phyloP scores from a whole-genome alignment of 176 grass and related monocot species.

The Carex littledalei region DNA sequence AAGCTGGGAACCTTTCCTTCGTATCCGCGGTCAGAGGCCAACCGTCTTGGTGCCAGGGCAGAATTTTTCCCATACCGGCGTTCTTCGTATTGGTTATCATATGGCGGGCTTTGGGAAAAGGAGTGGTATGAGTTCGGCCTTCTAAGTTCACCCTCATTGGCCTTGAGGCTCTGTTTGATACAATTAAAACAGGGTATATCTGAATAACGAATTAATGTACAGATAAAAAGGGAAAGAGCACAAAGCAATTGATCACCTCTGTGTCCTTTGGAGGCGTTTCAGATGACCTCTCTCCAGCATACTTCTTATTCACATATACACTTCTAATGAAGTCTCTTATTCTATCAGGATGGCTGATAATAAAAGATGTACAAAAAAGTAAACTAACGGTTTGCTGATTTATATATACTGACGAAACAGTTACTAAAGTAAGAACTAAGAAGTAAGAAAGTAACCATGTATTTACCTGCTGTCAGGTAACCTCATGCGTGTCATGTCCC shows the following conservation, averaged over 20 bases:
- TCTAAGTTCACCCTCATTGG: slow-evolving; percentile 45
- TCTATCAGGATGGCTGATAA: slow-evolving; percentile 75
- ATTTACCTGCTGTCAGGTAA: slow-evolving; percentile 79
- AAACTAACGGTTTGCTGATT: neutral
- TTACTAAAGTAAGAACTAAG: neutral
- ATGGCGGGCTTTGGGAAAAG: slow-evolving; percentile 95
- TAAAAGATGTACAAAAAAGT: slow-evolving; percentile 17
- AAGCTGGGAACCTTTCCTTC: slow-evolving; percentile 60
- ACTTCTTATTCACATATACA: slow-evolving; percentile 98
- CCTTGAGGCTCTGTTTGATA: slow-evolving; percentile 51
- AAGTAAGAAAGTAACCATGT: slow-evolving; percentile 1
- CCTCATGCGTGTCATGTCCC: slow-evolving; percentile 95
- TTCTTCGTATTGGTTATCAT: slow-evolving; percentile 96
- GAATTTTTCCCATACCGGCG: slow-evolving; percentile 85
- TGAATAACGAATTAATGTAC: neutral
- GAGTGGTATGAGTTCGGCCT: slow-evolving; percentile 91
- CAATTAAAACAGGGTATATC: slow-evolving; percentile 9
- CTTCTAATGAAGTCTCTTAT: slow-evolving; percentile 94
- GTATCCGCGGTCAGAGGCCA: slow-evolving; percentile 63
- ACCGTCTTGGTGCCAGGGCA: slow-evolving; percentile 47
- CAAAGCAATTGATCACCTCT: slow-evolving; percentile 46
- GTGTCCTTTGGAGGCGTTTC: slow-evolving; percentile 38
- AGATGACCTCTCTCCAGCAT: slow-evolving; percentile 49
- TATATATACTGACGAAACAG: neutral
- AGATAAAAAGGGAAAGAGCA: neutral